Percentiles rank a stretch among this genome's conserved stretches.
Conservation (phyloP, 768 basidiomycete genomes). For the Calocera viscosa region DNA sequence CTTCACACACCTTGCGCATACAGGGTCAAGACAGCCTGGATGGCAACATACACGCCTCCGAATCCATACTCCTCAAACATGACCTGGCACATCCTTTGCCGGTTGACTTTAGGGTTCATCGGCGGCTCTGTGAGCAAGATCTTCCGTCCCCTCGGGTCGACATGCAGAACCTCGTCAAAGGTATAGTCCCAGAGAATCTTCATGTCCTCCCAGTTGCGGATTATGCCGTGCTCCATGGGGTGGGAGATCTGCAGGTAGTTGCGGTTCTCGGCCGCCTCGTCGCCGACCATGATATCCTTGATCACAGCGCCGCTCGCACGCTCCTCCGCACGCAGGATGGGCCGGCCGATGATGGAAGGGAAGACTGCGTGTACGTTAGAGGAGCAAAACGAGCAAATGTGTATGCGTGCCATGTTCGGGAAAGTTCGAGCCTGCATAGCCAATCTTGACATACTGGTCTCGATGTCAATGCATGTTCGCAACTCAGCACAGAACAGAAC, state of each 20-base stretch:
- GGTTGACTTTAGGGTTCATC: constrained; percentile 92
- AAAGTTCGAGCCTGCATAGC: constrained; percentile 87
- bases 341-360: constrained; percentile 90
- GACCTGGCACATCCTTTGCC: constrained; percentile 89
- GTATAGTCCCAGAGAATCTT: constrained; percentile 97
- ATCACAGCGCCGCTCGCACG: constrained; percentile 74
- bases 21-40: constrained; percentile 94
- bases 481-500: constrained; percentile 5
- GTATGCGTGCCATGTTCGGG: constrained; percentile 66
- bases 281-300: constrained; percentile 97
- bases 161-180: constrained; percentile 84
- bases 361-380: constrained; percentile 47
- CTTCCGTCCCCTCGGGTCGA: constrained; percentile 78
- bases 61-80: constrained; percentile 99
- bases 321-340: constrained; percentile 95
- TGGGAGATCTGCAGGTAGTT: constrained; percentile 95
- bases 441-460: constrained; percentile 74
- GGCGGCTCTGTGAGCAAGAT: constrained; percentile 94
- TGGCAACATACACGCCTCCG: constrained; percentile 89
- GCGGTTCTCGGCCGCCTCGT: constrained; percentile 87
- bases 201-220: constrained; percentile 99
- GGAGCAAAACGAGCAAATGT: background rate
- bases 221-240: constrained; percentile 98
- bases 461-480: background rate
- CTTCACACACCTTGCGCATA: constrained; percentile 83